These are phyloP conservation scores for Cercospora janseana DNA, from an alignment of 2,329 filamentous ascomycete species.

Conservation along the genomic window DNA sequence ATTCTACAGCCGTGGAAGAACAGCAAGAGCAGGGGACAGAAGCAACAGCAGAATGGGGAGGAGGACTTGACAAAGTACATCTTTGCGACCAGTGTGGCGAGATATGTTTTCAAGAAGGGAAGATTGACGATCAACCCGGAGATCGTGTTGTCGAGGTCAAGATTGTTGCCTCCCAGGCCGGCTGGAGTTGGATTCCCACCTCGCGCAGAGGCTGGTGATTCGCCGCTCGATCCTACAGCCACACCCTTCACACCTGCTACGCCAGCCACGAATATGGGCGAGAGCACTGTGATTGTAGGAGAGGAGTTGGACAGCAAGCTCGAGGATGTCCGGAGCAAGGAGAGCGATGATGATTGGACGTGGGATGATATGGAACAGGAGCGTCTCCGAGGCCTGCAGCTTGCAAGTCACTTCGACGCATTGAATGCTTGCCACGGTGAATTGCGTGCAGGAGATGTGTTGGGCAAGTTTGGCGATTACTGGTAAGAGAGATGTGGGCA, in stretches of 20 bases:
- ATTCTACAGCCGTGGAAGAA: slow-evolving; percentile 49
- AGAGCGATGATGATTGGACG: slow-evolving; percentile 51
- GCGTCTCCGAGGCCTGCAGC: slow-evolving; percentile 53
- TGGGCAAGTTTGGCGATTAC: slow-evolving; percentile 44
- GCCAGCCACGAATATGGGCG: slow-evolving; percentile 24
- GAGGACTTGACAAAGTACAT: slow-evolving; percentile 44
- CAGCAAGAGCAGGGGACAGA: slow-evolving; percentile 24
- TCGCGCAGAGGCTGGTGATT: slow-evolving; percentile 26
- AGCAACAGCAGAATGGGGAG: slow-evolving; percentile 35
- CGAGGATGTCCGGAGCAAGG: slow-evolving; percentile 20
- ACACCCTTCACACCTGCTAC: slow-evolving; percentile 31
- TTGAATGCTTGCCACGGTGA: slow-evolving; percentile 56
- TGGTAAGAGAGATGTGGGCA: slow-evolving; percentile 1
- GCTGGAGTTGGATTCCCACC: slow-evolving; percentile 49
- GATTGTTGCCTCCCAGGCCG: slow-evolving; percentile 71
- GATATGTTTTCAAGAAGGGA: slow-evolving; percentile 53
- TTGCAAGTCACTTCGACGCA: slow-evolving; percentile 55
- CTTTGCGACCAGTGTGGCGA: slow-evolving; percentile 51
- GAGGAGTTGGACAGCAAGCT: slow-evolving; percentile 33
- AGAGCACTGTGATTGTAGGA: slow-evolving; percentile 29
- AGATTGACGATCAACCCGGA: slow-evolving; percentile 82
- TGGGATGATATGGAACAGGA: slow-evolving; percentile 62
- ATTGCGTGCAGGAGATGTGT: slow-evolving; percentile 46
- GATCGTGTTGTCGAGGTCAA: slow-evolving; percentile 66
- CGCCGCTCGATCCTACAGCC: slow-evolving; percentile 15